A percentile compares a stretch with the other conserved stretches of the same genome.
Conservation (phyloP, 192 early-diverging fungal species). For the Gigaspora rosea region DNA sequence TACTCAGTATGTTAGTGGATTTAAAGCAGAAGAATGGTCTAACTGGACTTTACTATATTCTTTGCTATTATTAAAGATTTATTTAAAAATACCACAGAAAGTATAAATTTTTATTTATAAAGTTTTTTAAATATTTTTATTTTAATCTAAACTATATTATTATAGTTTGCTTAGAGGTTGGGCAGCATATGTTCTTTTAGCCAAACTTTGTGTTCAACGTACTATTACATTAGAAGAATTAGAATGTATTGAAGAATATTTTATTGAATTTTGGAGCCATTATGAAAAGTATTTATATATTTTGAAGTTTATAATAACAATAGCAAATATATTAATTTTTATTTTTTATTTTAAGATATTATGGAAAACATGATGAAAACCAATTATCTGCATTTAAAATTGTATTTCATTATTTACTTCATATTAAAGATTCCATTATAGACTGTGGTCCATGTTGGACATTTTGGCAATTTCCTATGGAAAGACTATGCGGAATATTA, state of each 20-base stretch:
- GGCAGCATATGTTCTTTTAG: too few species aligned
- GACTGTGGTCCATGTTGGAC: neutral
- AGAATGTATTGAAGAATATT: too few species aligned
- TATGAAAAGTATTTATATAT: too few species aligned
- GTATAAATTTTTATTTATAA: too few species aligned
- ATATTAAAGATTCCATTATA: neutral
- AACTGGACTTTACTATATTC: neutral
- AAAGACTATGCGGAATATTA: neutral
- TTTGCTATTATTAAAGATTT: conserved; percentile 6
- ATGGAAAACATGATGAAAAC: neutral
- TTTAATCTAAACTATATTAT: neutral
- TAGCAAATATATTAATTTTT: neutral
- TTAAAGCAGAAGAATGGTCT: conserved; percentile 8
- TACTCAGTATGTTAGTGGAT: neutral
- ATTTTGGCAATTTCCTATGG: neutral
- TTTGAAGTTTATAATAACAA: too few species aligned
- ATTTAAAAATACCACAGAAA: neutral
- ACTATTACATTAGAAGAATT: too few species aligned
- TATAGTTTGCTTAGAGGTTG: neutral
- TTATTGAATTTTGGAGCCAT: too few species aligned
- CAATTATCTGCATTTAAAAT: neutral
- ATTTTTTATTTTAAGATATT: neutral
- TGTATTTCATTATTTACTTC: neutral
- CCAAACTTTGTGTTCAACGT: too few species aligned
- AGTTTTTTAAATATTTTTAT: neutral